These are phyloP conservation scores for Boletus albobrunnescens DNA, from an alignment of 1,284 basidiomycete genomes.

Conservation along the genomic window DNA sequence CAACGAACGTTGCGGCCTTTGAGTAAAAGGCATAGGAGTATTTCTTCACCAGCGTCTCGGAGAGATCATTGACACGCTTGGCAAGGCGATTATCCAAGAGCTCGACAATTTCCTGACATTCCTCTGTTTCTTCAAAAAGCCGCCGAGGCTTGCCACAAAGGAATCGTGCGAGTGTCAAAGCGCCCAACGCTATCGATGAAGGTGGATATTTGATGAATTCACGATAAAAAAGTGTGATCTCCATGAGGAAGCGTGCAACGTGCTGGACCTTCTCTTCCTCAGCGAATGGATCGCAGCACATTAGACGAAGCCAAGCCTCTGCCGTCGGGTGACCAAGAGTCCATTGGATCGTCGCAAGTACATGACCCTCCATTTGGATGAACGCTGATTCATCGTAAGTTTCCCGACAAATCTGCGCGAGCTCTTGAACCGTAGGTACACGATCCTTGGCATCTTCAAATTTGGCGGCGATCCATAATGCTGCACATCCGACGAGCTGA, in stretches of 20 bases:
- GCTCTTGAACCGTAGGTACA: conserved; percentile 91
- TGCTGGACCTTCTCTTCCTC: conserved; percentile 91
- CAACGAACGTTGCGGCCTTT: conserved; percentile 86
- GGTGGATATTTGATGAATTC: conserved; percentile 88
- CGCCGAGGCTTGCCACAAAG: conserved; percentile 77
- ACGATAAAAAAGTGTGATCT: conserved; percentile 94
- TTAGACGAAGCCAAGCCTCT: conserved; percentile 90
- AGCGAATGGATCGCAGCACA: conserved; percentile 64
- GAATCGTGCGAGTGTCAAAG: conserved; percentile 85
- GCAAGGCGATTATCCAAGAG: conserved; percentile 82
- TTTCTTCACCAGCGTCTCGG: conserved; percentile 93
- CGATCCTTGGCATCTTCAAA: conserved; percentile 99
- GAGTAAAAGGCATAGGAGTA: conserved; percentile 95
- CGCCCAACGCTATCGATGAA: conserved; percentile 83
- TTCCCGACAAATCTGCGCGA: conserved; percentile 91
- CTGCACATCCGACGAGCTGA: conserved; percentile 97
- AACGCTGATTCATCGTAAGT: conserved; percentile 96
- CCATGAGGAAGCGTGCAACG: conserved; percentile 96
- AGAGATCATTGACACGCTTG: conserved; percentile 84
- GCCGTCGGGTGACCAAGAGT: conserved; percentile 95
- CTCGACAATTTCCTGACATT: conserved; percentile 75
- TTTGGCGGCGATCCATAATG: conserved; percentile 98
- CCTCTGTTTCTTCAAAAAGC: conserved; percentile 75
- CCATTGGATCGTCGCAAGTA: conserved; percentile 96
- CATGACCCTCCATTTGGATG: conserved; percentile 96